Conservation (phyloP, 768 basidiomycete species). For the Rickenella mellea region DNA sequence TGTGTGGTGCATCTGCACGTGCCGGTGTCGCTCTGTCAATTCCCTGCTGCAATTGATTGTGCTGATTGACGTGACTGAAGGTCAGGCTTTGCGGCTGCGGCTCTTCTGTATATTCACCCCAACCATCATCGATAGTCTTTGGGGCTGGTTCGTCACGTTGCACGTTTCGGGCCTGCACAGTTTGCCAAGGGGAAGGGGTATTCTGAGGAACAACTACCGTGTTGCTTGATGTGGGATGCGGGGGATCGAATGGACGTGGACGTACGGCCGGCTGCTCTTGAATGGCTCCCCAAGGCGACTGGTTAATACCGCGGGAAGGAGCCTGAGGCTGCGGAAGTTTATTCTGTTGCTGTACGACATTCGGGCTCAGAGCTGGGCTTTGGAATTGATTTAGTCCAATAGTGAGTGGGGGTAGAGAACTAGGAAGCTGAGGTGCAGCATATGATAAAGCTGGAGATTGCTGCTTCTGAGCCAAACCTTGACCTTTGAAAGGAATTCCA, state of each 20-base stretch:
- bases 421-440: too few species aligned
- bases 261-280: neutral
- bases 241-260: slow-evolving; percentile 8
- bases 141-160: too few species aligned
- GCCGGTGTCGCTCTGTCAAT: slow-evolving; percentile 13
- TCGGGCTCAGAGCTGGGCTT: too few species aligned
- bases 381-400: too few species aligned
- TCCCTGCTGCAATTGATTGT: slow-evolving; percentile 41
- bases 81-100: slow-evolving; percentile 43
- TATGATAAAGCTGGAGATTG: too few species aligned
- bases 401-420: too few species aligned
- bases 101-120: slow-evolving; percentile 26
- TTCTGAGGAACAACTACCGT: slow-evolving; percentile 6
- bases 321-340: too few species aligned
- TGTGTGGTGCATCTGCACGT: too few species aligned
- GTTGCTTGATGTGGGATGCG: slow-evolving; percentile 7
- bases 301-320: slow-evolving; percentile 12
- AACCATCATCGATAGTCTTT: slow-evolving; percentile 43
- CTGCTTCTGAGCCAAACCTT: too few species aligned
- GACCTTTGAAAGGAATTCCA: too few species aligned
- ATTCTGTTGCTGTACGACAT: too few species aligned
- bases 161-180: slow-evolving; percentile 33
- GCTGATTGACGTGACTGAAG: slow-evolving; percentile 47
- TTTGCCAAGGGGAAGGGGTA: slow-evolving; percentile 49
- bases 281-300: slow-evolving; percentile 6